Evolutionary conservation across 1,284 basidiomycete species (phyloP), one percentile per base, ranked within the genome.

Genomic region (Melampsora americana): DNA sequence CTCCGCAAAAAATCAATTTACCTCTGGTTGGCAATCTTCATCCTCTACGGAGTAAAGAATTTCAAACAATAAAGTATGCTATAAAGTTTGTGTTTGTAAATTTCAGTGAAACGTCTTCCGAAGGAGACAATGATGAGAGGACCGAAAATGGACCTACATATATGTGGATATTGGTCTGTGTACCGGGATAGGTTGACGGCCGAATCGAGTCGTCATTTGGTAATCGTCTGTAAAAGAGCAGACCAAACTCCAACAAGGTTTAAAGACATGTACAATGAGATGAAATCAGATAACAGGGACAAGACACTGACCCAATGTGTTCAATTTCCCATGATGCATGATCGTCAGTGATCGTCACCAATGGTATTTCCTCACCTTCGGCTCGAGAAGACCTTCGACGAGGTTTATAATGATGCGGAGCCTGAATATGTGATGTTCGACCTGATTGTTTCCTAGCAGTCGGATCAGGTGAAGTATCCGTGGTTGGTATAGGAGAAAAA

Each of bases 61-160:
- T 32, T 71, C 69, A 62, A 71, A 46, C 28, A 46, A 32, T n/a
- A 62, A 46, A 11, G 69, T 71, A 46, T 71, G 69, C 69, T 71
- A 42, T 30, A 26, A 56, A 56, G 28, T 3, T 56, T 6, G 12
- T n/a, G 3, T 20, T 3, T 26, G 20, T 56, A 11, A 12, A n/a
- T n/a, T 56, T 56, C 26, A 26, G 26, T 5, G 12, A 20, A 35
- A 26, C 20, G 53, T 56, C 53, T n/a, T 56, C 12, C 12, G 53
- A 12, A n/a, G 6, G 53, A 60, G 1, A 35, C 35, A 4, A 4
- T 35, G 9, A 35, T 4, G 9, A 9, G 5, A 35, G 9, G 35
- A 35, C 44, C 12, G 39, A 44, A 6, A 69, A 9, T 2, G 2
- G 35, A 59, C 69, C 62, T 16, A 71, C 69, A 64, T 61, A 71